Percentiles rank a stretch among this genome's conserved stretches.
phyloP scores from a whole-genome alignment of 2,329 filamentous ascomycete genomes.

The Fusarium oxysporum region DNA sequence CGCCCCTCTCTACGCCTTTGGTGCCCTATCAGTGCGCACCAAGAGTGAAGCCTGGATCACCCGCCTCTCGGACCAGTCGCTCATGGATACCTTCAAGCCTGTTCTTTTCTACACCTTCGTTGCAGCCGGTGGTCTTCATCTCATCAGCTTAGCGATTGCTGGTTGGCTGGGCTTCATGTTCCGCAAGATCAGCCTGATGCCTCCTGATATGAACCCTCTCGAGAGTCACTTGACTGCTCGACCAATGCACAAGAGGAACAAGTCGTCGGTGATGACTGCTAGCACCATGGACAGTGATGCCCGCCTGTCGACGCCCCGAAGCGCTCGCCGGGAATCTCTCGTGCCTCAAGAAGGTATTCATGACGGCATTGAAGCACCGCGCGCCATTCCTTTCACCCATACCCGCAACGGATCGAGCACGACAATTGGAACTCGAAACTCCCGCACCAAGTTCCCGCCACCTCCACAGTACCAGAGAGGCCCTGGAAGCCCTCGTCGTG shows the following conservation, averaged over 20 bases:
- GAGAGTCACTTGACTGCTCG: conserved; percentile 86
- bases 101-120: conserved; percentile 77
- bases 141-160: conserved; percentile 76
- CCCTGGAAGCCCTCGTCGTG: conserved; percentile 57
- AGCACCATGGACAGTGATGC: conserved; percentile 66
- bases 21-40: conserved; percentile 59
- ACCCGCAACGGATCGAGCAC: conserved; percentile 75
- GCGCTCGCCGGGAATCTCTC: conserved; percentile 57
- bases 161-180: conserved; percentile 83
- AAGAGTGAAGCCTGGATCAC: conserved; percentile 72
- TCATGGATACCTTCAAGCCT: conserved; percentile 70
- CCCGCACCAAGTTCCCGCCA: conserved; percentile 65
- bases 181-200: conserved; percentile 82
- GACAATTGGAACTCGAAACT: conserved; percentile 65
- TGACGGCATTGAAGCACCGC: conserved; percentile 60
- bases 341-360: conserved; percentile 59
- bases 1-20: conserved; percentile 68
- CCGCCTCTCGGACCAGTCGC: conserved; percentile 67
- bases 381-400: conserved; percentile 81
- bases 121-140: conserved; percentile 73
- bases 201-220: conserved; percentile 95
- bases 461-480: conserved; percentile 64
- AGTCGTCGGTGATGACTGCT: conserved; percentile 64
- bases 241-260: conserved; percentile 78
- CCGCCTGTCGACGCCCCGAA: conserved; percentile 63